Evolutionary conservation across 2,329 filamentous ascomycete species (phyloP).

Genomic region (Pestalotiopsis sp.): DNA sequence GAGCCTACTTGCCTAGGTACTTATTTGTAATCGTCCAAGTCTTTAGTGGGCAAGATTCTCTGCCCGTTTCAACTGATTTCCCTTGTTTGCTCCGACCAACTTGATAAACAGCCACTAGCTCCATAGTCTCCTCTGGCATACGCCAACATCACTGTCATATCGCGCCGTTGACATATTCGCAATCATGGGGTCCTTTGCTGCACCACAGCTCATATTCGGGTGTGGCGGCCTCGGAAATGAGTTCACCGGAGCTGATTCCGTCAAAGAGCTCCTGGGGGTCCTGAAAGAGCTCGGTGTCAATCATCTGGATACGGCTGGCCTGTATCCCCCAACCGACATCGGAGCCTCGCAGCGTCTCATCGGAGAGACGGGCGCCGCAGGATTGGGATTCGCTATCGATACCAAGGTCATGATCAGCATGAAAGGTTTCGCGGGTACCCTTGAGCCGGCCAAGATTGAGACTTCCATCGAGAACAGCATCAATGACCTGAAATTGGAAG

Average conservation of each 20-base stretch:
- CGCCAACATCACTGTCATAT: neutral
- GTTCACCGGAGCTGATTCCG: neutral
- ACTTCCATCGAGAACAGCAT: slow-evolving; percentile 15
- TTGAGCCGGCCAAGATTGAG: slow-evolving; percentile 13
- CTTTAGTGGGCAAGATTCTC: neutral
- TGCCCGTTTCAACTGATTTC: neutral
- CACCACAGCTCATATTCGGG: slow-evolving; percentile 13
- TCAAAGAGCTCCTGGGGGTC: slow-evolving; percentile 7
- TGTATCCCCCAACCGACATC: slow-evolving; percentile 15
- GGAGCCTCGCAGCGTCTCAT: slow-evolving; percentile 18
- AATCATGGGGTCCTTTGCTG: neutral
- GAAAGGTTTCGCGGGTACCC: slow-evolving; percentile 10
- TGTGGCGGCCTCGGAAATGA: slow-evolving; percentile 13
- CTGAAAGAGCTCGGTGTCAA: slow-evolving; percentile 13
- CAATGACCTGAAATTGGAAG: neutral
- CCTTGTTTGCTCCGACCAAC: neutral
- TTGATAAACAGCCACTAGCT: neutral
- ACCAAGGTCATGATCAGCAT: slow-evolving; percentile 17
- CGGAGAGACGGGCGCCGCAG: slow-evolving; percentile 13
- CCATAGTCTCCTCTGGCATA: neutral
- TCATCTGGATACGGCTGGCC: slow-evolving; percentile 22
- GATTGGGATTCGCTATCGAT: slow-evolving; percentile 17
- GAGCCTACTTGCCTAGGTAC: neutral
- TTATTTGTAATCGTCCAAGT: neutral
- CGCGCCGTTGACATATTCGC: neutral